Evolutionary conservation across 305 asterid species (phyloP).

Genomic region (Solanum hybrid): DNA sequence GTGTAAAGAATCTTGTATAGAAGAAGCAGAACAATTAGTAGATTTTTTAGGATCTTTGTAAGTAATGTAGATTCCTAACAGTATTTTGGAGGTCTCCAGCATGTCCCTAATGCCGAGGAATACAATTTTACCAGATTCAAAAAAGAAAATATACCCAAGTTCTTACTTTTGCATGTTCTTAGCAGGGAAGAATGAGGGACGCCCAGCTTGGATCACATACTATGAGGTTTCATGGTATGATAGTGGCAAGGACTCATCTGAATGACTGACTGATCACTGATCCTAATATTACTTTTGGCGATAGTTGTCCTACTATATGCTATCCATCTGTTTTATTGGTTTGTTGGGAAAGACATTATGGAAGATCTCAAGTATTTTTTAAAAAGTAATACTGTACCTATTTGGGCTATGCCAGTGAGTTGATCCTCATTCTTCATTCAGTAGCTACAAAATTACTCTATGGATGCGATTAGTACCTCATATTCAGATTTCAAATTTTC

Average conservation of each 20-base stretch:
- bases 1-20: neutral
- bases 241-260: conserved; percentile 55
- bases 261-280: conserved; percentile 83
- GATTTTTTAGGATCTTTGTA: neutral
- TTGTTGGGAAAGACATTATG: conserved; percentile 87
- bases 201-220: conserved; percentile 47
- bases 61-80: neutral
- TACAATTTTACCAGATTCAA: neutral
- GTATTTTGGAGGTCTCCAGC: neutral
- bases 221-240: conserved; percentile 66
- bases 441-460: neutral
- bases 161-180: conserved; percentile 10
- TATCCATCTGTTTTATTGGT: conserved; percentile 63
- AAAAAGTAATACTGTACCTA: conserved; percentile 49
- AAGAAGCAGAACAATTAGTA: neutral
- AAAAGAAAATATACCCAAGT: neutral
- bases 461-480: neutral
- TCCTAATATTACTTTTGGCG: conserved; percentile 41
- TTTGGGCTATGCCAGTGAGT: conserved; percentile 70
- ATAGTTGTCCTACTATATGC: conserved; percentile 28
- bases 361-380: conserved; percentile 61
- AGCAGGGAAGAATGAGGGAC: conserved; percentile 49
- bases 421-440: neutral
- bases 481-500: neutral
- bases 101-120: neutral